Evolutionary conservation across 495 filamentous ascomycete species (phyloP).

Genomic region (Pyronema omphalodes): DNA sequence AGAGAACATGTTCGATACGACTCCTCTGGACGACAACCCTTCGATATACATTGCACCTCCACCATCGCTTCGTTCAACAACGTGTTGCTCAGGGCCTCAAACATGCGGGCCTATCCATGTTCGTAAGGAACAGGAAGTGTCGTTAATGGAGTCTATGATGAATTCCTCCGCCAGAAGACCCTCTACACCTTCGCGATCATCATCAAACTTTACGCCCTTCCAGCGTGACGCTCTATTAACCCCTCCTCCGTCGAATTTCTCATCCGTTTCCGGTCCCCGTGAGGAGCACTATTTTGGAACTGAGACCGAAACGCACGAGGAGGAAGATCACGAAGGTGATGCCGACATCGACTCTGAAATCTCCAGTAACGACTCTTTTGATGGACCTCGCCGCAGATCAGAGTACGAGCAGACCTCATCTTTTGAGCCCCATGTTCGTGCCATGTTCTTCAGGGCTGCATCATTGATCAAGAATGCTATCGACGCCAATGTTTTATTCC

Average conservation of each 20-base stretch:
- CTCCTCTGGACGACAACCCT: background rate
- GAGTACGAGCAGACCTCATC: conserved; percentile 12
- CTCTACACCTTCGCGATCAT: background rate
- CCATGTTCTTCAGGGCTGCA: conserved; percentile 11
- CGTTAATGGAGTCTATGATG: background rate
- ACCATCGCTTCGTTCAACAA: background rate
- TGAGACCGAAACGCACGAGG: background rate
- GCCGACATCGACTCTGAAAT: background rate
- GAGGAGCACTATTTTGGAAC: background rate
- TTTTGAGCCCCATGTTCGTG: conserved; percentile 8
- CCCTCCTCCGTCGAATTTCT: background rate
- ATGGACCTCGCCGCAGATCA: conserved; percentile 1
- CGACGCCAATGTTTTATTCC: conserved; percentile 9
- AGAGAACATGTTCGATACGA: background rate
- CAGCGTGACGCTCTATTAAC: background rate
- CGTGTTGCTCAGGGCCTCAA: background rate
- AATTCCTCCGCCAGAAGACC: background rate
- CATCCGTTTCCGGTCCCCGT: background rate
- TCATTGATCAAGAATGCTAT: conserved; percentile 5
- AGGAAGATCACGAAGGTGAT: background rate
- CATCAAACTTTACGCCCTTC: background rate
- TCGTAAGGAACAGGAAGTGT: background rate
- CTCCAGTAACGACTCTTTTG: background rate
- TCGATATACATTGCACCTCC: background rate
- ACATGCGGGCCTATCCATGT: background rate